Evolutionary conservation across 1,284 basidiomycete species (phyloP).

Genomic region (Amylostereum chailletii): DNA sequence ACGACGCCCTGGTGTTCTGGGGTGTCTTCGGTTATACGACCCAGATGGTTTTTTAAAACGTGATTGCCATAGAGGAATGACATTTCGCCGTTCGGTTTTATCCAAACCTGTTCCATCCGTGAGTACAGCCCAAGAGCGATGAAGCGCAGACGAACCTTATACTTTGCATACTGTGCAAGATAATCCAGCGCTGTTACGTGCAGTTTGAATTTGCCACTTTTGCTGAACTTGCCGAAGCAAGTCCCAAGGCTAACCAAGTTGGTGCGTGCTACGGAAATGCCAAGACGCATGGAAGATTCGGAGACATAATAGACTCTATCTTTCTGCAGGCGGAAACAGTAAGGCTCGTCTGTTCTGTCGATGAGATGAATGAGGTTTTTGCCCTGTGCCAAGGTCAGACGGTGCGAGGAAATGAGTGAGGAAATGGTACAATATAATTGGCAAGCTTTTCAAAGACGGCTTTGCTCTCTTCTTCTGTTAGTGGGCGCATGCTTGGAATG

Average conservation of each 20-base stretch:
- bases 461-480: slow-evolving; percentile 83
- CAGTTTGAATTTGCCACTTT: slow-evolving; percentile 96
- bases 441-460: slow-evolving; percentile 85
- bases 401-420: background rate
- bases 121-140: background rate
- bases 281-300: slow-evolving; percentile 87
- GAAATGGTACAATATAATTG: slow-evolving; percentile 71
- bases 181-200: slow-evolving; percentile 93
- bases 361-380: slow-evolving; percentile 89
- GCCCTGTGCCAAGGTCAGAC: slow-evolving; percentile 37
- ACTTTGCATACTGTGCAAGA: slow-evolving; percentile 94
- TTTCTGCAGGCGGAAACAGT: slow-evolving; percentile 88
- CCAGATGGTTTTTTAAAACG: slow-evolving; percentile 96
- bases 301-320: slow-evolving; percentile 94
- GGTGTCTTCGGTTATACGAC: slow-evolving; percentile 98
- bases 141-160: slow-evolving; percentile 61
- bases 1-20: slow-evolving; percentile 99
- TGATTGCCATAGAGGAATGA: slow-evolving; percentile 99
- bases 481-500: slow-evolving; percentile 55
- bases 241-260: slow-evolving; percentile 93
- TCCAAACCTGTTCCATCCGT: slow-evolving; percentile 72
- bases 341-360: slow-evolving; percentile 76
- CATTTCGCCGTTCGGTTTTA: slow-evolving; percentile 99
- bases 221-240: slow-evolving; percentile 97
- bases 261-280: slow-evolving; percentile 85